Base-by-base conservation (phyloP, 805 yeast genomes). In the Candida dajiaensis region DNA sequence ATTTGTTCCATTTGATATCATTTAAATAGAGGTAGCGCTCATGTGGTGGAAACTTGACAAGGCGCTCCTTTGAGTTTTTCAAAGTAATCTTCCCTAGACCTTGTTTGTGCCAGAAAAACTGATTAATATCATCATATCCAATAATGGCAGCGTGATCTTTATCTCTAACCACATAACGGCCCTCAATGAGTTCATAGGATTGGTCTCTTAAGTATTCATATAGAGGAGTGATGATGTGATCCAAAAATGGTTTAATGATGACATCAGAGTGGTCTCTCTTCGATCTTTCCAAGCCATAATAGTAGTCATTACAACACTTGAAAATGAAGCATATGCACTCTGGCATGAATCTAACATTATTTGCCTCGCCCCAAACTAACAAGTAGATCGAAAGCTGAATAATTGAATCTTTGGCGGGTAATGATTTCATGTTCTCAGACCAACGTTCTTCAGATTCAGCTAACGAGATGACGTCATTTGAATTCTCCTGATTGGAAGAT, bases 51-150 rank as follows among this genome's bases (percentile, higher is more conserved):
- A 76, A 59, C 60, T 55, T 53, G 18, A 58, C 51, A 40, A 56
- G 50, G 6, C 42, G 42, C 10, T 22, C 50, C 40, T 71, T 71
- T 8, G 74, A 69, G 38, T 72, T 72, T 3, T 64, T 56, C 28
- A 84, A 59, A 2, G 66, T 65, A 18, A 89, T 72, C 43, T 73
- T 72, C 50, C 78, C 79, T 44, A 89, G 68, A 0, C 94, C 89
- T 50, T 79, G 75, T 3, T 80, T 72, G 55, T 84, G 81, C 97
- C 97, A 89, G 59, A 89, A 89, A 35, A 85, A 68, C 58, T 89
- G 96, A 60, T 89, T 89, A 63, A 89, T 81, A 63, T 89, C 97
- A 67, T 89, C 97, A 63, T 89, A 89, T 0, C 97, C 97, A 48
- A 89, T 81, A 5, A 78, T 77, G 23, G 76, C 67, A 15, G 78